A percentile compares a stretch with the other conserved stretches of the same genome.
Conservation (phyloP, 163 green algal species). For the Trebouxiophyceae sp. region DNA sequence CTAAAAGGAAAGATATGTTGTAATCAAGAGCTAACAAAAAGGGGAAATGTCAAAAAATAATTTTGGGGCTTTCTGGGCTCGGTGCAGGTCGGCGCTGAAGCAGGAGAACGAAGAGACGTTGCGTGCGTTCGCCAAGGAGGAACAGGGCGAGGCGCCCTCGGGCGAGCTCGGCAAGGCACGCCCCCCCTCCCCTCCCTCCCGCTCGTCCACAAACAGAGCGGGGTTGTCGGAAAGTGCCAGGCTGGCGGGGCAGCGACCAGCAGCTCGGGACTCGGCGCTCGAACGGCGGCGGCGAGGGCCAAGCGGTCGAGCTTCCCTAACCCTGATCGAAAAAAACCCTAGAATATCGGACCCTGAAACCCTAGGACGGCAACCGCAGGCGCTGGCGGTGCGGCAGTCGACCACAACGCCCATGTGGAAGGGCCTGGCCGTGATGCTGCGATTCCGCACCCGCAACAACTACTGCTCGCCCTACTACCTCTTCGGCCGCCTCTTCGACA, state of each 20-base stretch:
- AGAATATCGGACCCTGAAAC: too few species aligned
- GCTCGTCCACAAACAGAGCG: not conserved
- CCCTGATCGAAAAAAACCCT: too few species aligned
- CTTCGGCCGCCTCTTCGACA: conserved; percentile 14
- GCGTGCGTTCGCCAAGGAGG: conserved; percentile 5
- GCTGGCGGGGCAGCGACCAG: too few species aligned
- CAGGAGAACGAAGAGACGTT: conserved; percentile 16
- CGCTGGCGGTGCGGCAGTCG: conserved; percentile 8
- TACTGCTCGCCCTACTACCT: conserved; percentile 7
- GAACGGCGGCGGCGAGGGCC: too few species aligned
- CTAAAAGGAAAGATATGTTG: too few species aligned
- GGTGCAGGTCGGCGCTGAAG: conserved; percentile 8
- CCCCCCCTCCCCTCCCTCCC: not conserved
- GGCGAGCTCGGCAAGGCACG: not conserved
- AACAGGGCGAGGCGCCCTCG: not conserved
- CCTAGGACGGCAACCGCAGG: not conserved
- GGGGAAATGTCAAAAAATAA: too few species aligned
- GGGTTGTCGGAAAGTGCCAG: too few species aligned
- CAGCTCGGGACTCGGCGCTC: too few species aligned
- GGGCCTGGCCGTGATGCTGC: conserved; percentile 15
- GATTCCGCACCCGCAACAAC: conserved; percentile 40
- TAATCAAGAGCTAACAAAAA: too few species aligned
- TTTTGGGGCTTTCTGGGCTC: not conserved
- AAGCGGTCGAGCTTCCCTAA: too few species aligned
- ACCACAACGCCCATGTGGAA: conserved; percentile 8